phyloP scores from a whole-genome alignment of 805 yeast species.

The Yarrowia osloensis region DNA sequence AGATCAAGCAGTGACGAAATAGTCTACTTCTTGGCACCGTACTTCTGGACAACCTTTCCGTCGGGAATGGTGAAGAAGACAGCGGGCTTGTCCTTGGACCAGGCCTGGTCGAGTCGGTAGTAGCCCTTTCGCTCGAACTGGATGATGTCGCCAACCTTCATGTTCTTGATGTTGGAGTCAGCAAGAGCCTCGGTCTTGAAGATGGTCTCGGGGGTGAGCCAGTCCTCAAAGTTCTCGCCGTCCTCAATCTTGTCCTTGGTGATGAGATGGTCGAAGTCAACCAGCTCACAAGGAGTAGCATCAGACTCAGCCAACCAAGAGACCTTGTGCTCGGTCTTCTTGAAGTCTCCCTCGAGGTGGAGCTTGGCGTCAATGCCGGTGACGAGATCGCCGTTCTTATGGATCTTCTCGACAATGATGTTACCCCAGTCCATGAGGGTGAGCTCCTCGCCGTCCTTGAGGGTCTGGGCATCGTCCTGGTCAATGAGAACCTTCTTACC shows the following conservation, averaged over 20 bases:
- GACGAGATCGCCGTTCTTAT: conserved; percentile 57
- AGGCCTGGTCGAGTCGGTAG: conserved; percentile 70
- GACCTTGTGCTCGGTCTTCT: conserved; percentile 89
- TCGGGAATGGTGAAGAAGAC: conserved; percentile 94
- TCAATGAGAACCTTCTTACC: conserved; percentile 69
- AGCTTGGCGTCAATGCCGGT: conserved; percentile 71
- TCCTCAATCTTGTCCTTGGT: conserved; percentile 94
- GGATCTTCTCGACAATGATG: conserved; percentile 71
- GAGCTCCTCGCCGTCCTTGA: conserved; percentile 83
- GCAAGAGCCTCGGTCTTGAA: conserved; percentile 77
- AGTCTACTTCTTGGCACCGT: conserved; percentile 59
- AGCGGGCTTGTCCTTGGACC: conserved; percentile 59
- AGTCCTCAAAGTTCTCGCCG: conserved; percentile 90
- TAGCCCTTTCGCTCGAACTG: conserved; percentile 98
- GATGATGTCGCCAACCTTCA: conserved; percentile 83
- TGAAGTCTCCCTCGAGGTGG: conserved; percentile 94
- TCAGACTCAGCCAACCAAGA: conserved; percentile 94
- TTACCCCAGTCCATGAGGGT: conserved; percentile 99
- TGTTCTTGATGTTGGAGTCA: conserved; percentile 71
- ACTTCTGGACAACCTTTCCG: conserved; percentile 78
- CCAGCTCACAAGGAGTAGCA: conserved; percentile 70
- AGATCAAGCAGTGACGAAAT: neutral
- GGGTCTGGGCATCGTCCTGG: conserved; percentile 78
- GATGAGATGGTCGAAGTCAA: conserved; percentile 92
- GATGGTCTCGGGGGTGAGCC: conserved; percentile 82